Base-by-base conservation (phyloP, 1,139 yeast genomes). In the Debaryomyces coudertii region DNA sequence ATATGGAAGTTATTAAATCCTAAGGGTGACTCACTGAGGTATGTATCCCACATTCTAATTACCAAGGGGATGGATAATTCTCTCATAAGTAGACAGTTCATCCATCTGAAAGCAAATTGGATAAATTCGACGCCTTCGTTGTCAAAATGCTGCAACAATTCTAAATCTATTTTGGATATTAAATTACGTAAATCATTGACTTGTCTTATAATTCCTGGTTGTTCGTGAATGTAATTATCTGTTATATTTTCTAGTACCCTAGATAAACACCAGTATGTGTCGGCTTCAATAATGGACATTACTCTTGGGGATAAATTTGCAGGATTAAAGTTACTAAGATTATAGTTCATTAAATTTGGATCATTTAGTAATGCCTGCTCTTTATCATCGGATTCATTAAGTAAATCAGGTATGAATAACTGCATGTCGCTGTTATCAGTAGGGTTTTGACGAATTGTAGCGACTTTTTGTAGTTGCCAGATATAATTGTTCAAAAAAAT, bases 21-120 rank as follows among this genome's bases (percentile, higher is more conserved):
- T 30, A 87, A 77, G 0, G 93, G 85, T 4, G 87, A 88, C 62
- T 93, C 97, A 43, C 96, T 84, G 45, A 93, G 69, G 63, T 93
- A 93, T 0, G 99, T 92, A 62, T 93, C 99, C 99, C 99, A 93
- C 96, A 93, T 93, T 45, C 99, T 76, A 24, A 90, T 83, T 7
- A 93, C 88, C 49, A 90, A 78, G 33, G 76, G 73, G 57, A 93
- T 83, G 39, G 85, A 82, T 37, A 93, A 76, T 61, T 93, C 99
- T 54, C 99, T 79, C 99, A 93, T 93, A 45, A 93, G 72, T 57
- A 93, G 71, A 68, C 99, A 93, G 67, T 95, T 93, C 98, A 95
- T 95, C 99, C 99, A 93, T 54, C 99, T 77, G 69, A 93, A 95
- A 24, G 97, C 82, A 67, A 93, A 93, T 63, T 95, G 99, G 54